Evolutionary conservation across 164 flowering plant species (phyloP), one percentile per base, ranked within the genome.

Genomic region (Liquidambar formosana): DNA sequence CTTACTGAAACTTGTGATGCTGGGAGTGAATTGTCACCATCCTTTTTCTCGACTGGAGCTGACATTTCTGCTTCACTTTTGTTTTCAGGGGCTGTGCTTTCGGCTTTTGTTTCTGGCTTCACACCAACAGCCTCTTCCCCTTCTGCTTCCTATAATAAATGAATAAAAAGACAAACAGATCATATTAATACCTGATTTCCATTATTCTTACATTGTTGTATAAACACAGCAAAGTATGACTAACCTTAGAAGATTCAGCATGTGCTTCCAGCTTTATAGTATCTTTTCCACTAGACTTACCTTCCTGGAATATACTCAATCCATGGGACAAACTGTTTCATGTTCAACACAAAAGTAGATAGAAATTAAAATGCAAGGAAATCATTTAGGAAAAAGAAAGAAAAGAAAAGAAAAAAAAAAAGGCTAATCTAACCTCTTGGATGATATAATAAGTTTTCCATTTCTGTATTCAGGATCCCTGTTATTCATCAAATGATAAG

Each of bases 401-500:
- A n/a, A n/a, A n/a, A n/a, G n/a, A 38, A 3, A 67, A 44, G 25
- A 14, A 27, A 54, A 22, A 25, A 13, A 54, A 12, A 61, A 12
- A 25, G 57, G 22, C 13, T 12, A 33, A 64, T 57, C 75, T 63
- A 18, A 89, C 99, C 97, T 95, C 70, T 83, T 70, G 26, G 94
- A 80, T 16, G 99, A 90, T 56, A 95, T 93, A 67, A 95, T 75
- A 38, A 95, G 98, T 65, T 83, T 93, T 66, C 97, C 99, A 77
- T 90, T 91, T 70, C 95, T 82, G 80, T 90, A 95, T 44, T 84
- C 91, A 41, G 85, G 92, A 71, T 91, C 77, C 69, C 85, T 88
- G 74, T 82, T 92, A 61, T 86, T 91, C 96, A 88, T 95, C 76
- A 93, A 78, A 78, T 95, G 97, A 80, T 88, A 82, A 19, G 99